These are phyloP conservation scores for Blastobotrys chiropterorum DNA, from an alignment of 805 yeast genomes.

Conservation along the genomic window DNA sequence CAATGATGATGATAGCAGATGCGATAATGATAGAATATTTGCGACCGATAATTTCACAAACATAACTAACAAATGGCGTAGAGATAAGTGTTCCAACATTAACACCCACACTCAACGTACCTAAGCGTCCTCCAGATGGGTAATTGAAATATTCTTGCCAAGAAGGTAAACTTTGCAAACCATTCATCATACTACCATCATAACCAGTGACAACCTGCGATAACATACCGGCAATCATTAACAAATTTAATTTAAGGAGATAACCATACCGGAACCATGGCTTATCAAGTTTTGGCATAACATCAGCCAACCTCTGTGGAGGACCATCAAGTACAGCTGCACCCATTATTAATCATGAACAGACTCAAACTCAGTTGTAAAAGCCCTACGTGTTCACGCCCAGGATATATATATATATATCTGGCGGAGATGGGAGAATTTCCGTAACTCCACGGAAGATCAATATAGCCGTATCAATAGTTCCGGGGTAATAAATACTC, in stretches of 20 bases:
- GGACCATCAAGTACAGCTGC: not conserved
- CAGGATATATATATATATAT: not conserved
- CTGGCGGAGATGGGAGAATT: not conserved
- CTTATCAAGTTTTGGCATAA: conserved; percentile 5
- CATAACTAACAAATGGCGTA: conserved; percentile 50
- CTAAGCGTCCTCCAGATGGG: conserved; percentile 12
- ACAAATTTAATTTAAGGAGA: conserved; percentile 13
- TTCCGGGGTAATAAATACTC: not conserved
- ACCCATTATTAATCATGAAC: not conserved
- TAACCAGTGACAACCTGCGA: conserved; percentile 14
- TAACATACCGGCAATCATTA: conserved; percentile 12
- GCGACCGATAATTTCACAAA: conserved; percentile 61
- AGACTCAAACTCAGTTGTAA: no score
- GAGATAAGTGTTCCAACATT: conserved; percentile 62
- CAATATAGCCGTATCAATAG: not conserved
- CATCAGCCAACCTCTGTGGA: conserved; percentile 3
- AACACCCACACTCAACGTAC: conserved; percentile 10
- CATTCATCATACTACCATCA: conserved; percentile 16
- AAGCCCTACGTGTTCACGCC: no score
- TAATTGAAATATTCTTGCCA: conserved; percentile 14
- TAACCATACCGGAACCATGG: conserved; percentile 11
- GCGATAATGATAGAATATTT: conserved; percentile 55
- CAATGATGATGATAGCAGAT: conserved; percentile 47
- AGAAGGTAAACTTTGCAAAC: conserved; percentile 20
- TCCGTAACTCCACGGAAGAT: not conserved